Conservation (phyloP, 148 eudicot species). For the Cornus controversa region DNA sequence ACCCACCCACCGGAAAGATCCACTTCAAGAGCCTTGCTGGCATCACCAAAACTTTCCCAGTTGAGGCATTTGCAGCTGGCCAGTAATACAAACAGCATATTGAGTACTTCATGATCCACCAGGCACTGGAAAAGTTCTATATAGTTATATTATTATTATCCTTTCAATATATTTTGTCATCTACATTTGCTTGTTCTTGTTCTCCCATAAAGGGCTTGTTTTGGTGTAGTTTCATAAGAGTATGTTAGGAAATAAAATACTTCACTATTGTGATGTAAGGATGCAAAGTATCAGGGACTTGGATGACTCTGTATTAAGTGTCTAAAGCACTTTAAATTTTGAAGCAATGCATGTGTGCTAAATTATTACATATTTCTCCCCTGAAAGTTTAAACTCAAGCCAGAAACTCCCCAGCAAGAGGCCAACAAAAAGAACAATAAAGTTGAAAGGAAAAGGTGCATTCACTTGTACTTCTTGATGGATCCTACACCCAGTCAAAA, state of each 20-base stretch:
- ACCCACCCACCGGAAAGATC: slow-evolving; percentile 1
- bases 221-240: not conserved
- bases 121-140: not conserved
- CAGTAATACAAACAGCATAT: not conserved
- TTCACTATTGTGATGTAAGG: no score
- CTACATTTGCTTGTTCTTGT: not conserved
- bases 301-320: no score
- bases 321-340: no score
- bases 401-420: not conserved
- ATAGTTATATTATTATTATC: not conserved
- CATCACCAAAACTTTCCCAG: slow-evolving; percentile 10
- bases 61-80: slow-evolving; percentile 2
- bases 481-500: no score
- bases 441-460: no score
- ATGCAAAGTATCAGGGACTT: no score
- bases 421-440: no score
- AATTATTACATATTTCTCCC: no score
- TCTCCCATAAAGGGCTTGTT: not conserved
- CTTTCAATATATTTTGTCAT: not conserved
- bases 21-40: slow-evolving; percentile 7
- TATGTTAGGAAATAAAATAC: not conserved
- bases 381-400: no score
- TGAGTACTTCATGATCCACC: not conserved
- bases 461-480: no score
- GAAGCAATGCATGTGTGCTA: no score